A percentile compares a stretch with the other conserved stretches of the same genome.
phyloP scores from a whole-genome alignment of 345 rosid species.

The Sisymbrium irio region DNA sequence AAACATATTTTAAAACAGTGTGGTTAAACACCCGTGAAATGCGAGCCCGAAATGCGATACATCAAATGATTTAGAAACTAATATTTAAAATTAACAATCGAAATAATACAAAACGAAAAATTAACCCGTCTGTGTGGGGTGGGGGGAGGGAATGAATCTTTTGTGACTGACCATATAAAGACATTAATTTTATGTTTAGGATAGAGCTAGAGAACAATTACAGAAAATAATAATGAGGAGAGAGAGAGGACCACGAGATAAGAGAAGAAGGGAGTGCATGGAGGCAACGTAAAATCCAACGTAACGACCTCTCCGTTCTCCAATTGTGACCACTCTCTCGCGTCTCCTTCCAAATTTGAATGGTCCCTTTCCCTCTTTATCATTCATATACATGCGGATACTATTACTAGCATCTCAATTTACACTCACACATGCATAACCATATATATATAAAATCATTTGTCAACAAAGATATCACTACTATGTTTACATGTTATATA shows the following conservation, averaged over 20 bases:
- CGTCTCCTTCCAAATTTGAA: conserved; percentile 20
- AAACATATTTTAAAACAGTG: too few species aligned
- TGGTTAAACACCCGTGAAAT: too few species aligned
- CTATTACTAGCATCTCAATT: conserved; percentile 28
- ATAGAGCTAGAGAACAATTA: not conserved
- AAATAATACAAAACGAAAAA: too few species aligned
- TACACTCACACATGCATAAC: not conserved
- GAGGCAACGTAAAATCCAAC: conserved; percentile 40
- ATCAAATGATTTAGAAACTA: too few species aligned
- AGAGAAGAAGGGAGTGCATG: conserved; percentile 31
- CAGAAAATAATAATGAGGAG: conserved; percentile 18
- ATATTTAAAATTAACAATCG: too few species aligned
- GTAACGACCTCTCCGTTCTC: conserved; percentile 25
- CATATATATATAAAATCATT: too few species aligned
- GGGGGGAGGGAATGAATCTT: too few species aligned
- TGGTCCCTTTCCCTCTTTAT: conserved; percentile 12
- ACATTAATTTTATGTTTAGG: not conserved
- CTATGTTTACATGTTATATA: not conserved
- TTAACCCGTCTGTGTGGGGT: too few species aligned
- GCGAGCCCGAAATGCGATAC: too few species aligned
- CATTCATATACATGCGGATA: conserved; percentile 15
- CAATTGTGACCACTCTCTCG: conserved; percentile 32
- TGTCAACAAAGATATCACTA: too few species aligned
- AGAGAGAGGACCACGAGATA: conserved; percentile 35
- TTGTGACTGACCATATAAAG: too few species aligned